phyloP scores from a whole-genome alignment of 139 green algal genomes.

The Chlamydomonas asymmetrica region DNA sequence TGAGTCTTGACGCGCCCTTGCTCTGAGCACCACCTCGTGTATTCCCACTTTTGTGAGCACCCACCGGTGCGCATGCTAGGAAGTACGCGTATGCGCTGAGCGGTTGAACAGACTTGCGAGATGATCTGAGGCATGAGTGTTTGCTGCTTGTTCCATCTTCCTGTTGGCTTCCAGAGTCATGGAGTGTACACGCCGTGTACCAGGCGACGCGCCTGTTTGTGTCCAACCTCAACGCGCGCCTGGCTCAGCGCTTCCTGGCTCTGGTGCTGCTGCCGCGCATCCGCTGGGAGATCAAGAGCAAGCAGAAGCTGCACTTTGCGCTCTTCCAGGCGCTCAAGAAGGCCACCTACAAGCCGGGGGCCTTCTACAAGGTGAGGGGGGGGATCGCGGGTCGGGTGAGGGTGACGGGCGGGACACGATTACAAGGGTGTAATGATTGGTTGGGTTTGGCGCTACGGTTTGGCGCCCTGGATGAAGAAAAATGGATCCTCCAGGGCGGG shows the following conservation, averaged over 20 bases:
- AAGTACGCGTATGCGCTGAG: too few relatives aligned
- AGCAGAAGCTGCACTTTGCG: conserved; percentile 94
- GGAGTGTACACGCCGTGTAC: conserved; percentile 78
- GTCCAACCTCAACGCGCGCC: conserved; percentile 90
- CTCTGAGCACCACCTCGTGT: too few relatives aligned
- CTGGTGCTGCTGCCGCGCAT: conserved; percentile 94
- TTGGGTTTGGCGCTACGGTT: too few relatives aligned
- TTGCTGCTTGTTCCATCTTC: too few relatives aligned
- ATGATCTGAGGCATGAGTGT: too few relatives aligned
- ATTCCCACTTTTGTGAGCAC: too few relatives aligned
- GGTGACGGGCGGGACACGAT: too few relatives aligned
- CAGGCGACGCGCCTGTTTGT: conserved; percentile 95
- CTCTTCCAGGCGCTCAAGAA: conserved; percentile 96
- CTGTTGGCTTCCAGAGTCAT: conserved; percentile 54
- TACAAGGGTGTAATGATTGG: not conserved
- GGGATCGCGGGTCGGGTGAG: not conserved
- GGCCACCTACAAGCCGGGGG: conserved; percentile 96
- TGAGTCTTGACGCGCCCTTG: too few relatives aligned
- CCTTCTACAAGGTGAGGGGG: conserved; percentile 90
- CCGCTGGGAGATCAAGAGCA: conserved; percentile 80
- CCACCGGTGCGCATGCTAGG: too few relatives aligned
- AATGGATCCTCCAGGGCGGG: too few relatives aligned
- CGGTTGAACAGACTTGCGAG: too few relatives aligned
- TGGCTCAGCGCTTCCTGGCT: conserved; percentile 88
- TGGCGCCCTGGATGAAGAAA: too few relatives aligned